A percentile compares a stretch with the other conserved stretches of the same genome.
Evolutionary conservation across 805 yeast genomes (phyloP).

Genomic region (Spathaspora hagerdaliae): DNA sequence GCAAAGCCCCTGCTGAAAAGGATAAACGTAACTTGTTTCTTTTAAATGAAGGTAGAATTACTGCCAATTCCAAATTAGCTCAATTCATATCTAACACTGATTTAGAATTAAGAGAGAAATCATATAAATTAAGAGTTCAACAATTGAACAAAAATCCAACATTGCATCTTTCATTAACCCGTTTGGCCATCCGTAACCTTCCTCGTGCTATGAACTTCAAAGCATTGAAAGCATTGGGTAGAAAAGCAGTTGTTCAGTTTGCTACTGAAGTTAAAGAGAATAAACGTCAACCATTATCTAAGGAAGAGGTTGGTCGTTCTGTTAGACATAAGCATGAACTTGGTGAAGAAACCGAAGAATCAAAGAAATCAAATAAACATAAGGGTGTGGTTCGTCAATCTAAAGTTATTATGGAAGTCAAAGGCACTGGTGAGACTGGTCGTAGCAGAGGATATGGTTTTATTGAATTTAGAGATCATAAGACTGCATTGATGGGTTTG

Average conservation of each 20-base stretch:
- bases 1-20: conserved; percentile 73
- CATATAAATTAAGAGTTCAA: conserved; percentile 79
- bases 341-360: conserved; percentile 31
- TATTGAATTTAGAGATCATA: conserved; percentile 88
- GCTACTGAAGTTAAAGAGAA: conserved; percentile 81
- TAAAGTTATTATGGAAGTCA: conserved; percentile 87
- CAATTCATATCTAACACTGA: conserved; percentile 64
- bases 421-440: conserved; percentile 82
- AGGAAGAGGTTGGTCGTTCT: conserved; percentile 85
- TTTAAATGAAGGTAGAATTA: conserved; percentile 90
- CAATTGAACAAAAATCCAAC: conserved; percentile 90
- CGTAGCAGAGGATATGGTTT: conserved; percentile 97
- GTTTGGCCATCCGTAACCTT: conserved; percentile 89
- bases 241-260: conserved; percentile 91
- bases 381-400: conserved; percentile 92
- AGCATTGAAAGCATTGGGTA: conserved; percentile 84
- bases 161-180: conserved; percentile 86
- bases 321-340: conserved; percentile 55
- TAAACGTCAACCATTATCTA: conserved; percentile 76
- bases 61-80: conserved; percentile 76
- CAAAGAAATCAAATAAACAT: conserved; percentile 62
- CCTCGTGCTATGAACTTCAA: conserved; percentile 91
- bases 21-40: conserved; percentile 84
- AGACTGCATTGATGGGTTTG: conserved; percentile 88
- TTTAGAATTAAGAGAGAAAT: conserved; percentile 82